Conservation (phyloP, 2,329 filamentous ascomycete species). For the Fonsecaea erecta region DNA sequence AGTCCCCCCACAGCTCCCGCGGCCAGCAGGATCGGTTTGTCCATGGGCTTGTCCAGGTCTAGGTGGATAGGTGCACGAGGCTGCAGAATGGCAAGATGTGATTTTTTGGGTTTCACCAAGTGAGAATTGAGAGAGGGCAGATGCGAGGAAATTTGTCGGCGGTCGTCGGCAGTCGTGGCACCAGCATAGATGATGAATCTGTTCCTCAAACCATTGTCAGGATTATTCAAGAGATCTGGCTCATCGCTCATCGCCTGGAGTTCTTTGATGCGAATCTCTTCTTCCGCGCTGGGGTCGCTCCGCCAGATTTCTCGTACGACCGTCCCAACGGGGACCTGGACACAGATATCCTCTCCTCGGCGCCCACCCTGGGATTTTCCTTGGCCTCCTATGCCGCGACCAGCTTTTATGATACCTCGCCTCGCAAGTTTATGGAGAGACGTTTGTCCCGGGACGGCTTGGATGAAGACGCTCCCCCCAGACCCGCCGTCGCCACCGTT, state of each 20-base stretch:
- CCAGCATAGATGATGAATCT: slow-evolving; percentile 90
- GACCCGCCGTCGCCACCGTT: slow-evolving; percentile 94
- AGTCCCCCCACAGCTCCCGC: slow-evolving; percentile 87
- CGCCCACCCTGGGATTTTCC: slow-evolving; percentile 64
- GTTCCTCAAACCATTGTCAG: slow-evolving; percentile 49
- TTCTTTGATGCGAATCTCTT: slow-evolving; percentile 53
- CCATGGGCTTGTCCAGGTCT: slow-evolving; percentile 76
- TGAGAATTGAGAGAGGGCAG: slow-evolving; percentile 46
- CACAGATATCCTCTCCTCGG: slow-evolving; percentile 82
- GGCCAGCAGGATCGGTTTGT: slow-evolving; percentile 80
- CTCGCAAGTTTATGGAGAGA: slow-evolving; percentile 90
- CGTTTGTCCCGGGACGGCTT: slow-evolving; percentile 87
- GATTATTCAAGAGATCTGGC: slow-evolving; percentile 42
- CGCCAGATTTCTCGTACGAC: slow-evolving; percentile 82
- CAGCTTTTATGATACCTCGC: slow-evolving; percentile 63
- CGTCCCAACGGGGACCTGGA: slow-evolving; percentile 91
- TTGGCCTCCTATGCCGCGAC: slow-evolving; percentile 52
- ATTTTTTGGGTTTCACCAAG: slow-evolving; percentile 54
- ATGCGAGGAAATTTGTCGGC: slow-evolving; percentile 22
- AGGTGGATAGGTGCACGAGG: slow-evolving; percentile 73
- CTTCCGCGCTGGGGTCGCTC: slow-evolving; percentile 75
- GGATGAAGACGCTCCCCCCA: slow-evolving; percentile 91
- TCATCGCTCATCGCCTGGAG: slow-evolving; percentile 45
- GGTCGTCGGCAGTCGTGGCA: slow-evolving; percentile 46
- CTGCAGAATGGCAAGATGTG: slow-evolving; percentile 66